Percentiles rank a stretch among this genome's conserved stretches.
phyloP scores from a whole-genome alignment of 2,329 filamentous ascomycete genomes.

The Hirsutella minnesotensis region DNA sequence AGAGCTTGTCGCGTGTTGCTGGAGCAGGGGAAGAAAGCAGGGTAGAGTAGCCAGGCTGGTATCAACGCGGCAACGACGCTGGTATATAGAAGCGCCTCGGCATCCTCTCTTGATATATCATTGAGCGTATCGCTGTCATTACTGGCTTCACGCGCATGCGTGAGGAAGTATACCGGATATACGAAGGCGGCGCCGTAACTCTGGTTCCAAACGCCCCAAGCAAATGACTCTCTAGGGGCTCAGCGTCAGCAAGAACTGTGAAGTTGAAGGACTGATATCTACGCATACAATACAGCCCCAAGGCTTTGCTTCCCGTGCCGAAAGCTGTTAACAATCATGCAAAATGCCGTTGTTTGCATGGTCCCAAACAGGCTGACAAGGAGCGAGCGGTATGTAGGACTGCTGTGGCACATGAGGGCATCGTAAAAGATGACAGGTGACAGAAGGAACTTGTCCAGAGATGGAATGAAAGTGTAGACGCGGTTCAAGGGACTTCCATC shows the following conservation, averaged over 20 bases:
- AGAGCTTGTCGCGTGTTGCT: not conserved
- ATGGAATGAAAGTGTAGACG: not conserved
- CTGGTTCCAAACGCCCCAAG: not conserved
- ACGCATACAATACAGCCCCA: not conserved
- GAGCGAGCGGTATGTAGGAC: not conserved
- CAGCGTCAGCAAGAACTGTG: not conserved
- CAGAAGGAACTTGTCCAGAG: not conserved
- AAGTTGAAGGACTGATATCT: not conserved
- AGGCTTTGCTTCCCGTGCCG: too few relatives aligned
- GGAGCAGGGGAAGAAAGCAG: not conserved
- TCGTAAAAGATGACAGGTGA: not conserved
- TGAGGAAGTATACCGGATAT: not conserved
- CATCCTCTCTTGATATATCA: not conserved
- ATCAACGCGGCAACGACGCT: not conserved
- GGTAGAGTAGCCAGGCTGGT: not conserved
- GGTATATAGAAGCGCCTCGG: not conserved
- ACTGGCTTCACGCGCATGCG: not conserved
- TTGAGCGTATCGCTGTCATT: not conserved
- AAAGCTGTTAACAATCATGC: not conserved
- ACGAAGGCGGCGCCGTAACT: not conserved
- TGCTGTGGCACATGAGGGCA: not conserved
- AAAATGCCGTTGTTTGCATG: not conserved
- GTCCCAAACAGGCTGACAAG: not conserved
- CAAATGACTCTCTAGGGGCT: not conserved
- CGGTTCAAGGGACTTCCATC: not conserved